Conservation (phyloP, 1,139 yeast genomes). For the Saccharomyces hybrid region DNA sequence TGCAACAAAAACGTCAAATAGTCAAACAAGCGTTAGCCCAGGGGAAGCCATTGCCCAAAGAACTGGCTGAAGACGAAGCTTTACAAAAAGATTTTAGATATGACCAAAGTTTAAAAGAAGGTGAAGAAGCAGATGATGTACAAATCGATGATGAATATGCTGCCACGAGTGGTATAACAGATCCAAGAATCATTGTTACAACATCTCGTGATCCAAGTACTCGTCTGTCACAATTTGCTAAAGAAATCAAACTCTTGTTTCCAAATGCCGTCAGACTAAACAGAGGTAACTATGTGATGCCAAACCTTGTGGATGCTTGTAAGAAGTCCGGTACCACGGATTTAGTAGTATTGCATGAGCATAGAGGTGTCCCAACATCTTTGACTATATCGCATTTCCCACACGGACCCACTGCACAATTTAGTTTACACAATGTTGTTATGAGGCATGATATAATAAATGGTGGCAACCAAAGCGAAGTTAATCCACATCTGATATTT, state of each 20-base stretch:
- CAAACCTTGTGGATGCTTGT: slow-evolving; percentile 80
- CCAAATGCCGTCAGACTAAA: slow-evolving; percentile 86
- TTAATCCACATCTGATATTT: slow-evolving; percentile 87
- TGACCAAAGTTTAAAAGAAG: slow-evolving; percentile 39
- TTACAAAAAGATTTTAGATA: slow-evolving; percentile 75
- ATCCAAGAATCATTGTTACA: slow-evolving; percentile 89
- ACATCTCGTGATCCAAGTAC: slow-evolving; percentile 90
- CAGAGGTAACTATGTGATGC: slow-evolving; percentile 86
- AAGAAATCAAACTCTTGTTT: slow-evolving; percentile 80
- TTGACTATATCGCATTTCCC: slow-evolving; percentile 91
- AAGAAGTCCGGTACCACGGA: slow-evolving; percentile 72
- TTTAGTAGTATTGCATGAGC: slow-evolving; percentile 81
- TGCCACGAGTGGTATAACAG: slow-evolving; percentile 77
- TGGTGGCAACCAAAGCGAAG: slow-evolving; percentile 82
- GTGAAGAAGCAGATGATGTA: slow-evolving; percentile 52
- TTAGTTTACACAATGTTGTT: slow-evolving; percentile 89
- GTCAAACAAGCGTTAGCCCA: slow-evolving; percentile 81
- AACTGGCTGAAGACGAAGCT: slow-evolving; percentile 76
- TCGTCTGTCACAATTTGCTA: slow-evolving; percentile 79
- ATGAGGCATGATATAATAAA: slow-evolving; percentile 86
- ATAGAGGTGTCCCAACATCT: slow-evolving; percentile 96
- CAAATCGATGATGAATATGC: slow-evolving; percentile 82
- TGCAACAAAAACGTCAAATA: slow-evolving; percentile 79
- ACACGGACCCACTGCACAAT: slow-evolving; percentile 94
- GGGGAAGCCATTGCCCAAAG: slow-evolving; percentile 85